These are phyloP conservation scores for Pichia sp. DNA, from an alignment of 1,139 yeast species.

Conservation along the genomic window DNA sequence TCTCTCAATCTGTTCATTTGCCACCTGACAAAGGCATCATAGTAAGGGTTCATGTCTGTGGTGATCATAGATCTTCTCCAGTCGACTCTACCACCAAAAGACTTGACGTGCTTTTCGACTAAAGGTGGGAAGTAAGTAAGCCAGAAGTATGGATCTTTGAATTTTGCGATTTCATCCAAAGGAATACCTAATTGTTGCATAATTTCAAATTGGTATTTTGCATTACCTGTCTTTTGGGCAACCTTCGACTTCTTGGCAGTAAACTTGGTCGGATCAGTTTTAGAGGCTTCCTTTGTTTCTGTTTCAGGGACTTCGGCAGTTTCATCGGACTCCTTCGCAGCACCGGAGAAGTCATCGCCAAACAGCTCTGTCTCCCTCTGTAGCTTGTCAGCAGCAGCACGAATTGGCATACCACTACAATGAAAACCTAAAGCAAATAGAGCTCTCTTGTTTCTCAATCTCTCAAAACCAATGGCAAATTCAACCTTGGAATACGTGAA, in stretches of 20 bases:
- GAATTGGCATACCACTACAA: slow-evolving; percentile 99
- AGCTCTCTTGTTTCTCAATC: slow-evolving; percentile 91
- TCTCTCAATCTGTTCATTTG: slow-evolving; percentile 87
- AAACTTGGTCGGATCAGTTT: slow-evolving; percentile 75
- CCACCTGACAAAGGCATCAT: slow-evolving; percentile 95
- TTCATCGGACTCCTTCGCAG: slow-evolving; percentile 35
- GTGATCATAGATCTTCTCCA: slow-evolving; percentile 98
- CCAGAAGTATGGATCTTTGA: slow-evolving; percentile 91
- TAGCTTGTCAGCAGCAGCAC: slow-evolving; percentile 93
- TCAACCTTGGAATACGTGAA: slow-evolving; percentile 95
- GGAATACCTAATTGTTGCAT: slow-evolving; percentile 91
- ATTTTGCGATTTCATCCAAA: slow-evolving; percentile 73
- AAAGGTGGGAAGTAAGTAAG: slow-evolving; percentile 86
- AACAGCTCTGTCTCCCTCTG: slow-evolving; percentile 88
- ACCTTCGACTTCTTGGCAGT: slow-evolving; percentile 90
- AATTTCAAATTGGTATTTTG: slow-evolving; percentile 92
- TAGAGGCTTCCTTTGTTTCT: slow-evolving; percentile 53
- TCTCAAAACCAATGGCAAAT: slow-evolving; percentile 88
- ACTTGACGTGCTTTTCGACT: slow-evolving; percentile 73
- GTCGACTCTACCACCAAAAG: slow-evolving; percentile 91
- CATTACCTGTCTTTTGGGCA: slow-evolving; percentile 87
- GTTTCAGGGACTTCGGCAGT: slow-evolving; percentile 33
- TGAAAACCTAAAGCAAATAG: slow-evolving; percentile 97
- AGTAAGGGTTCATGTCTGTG: slow-evolving; percentile 91
- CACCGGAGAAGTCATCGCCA: slow-evolving; percentile 62